phyloP scores from a whole-genome alignment of 1,284 basidiomycete genomes.

The Thecaphora frezii region DNA sequence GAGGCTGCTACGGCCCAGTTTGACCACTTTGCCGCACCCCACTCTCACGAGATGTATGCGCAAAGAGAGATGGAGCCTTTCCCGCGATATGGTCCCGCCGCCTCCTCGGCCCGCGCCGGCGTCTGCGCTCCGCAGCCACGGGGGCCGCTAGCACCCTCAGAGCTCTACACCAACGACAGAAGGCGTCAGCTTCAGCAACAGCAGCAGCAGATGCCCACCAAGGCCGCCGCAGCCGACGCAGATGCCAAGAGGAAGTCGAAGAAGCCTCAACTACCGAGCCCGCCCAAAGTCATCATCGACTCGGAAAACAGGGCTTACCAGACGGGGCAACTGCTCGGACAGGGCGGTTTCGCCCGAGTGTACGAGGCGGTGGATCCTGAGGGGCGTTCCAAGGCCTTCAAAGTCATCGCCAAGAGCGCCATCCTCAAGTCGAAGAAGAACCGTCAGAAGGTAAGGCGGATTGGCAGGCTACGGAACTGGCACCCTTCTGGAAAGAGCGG shows the following conservation, averaged over 20 bases:
- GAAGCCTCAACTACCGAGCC: slow-evolving; percentile 50
- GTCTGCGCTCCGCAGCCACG: background rate
- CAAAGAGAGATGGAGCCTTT: too few species aligned
- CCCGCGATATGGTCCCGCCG: too few species aligned
- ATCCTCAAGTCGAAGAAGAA: slow-evolving; percentile 60
- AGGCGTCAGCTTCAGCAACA: slow-evolving; percentile 14
- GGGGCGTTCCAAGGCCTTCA: slow-evolving; percentile 60
- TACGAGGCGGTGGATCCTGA: slow-evolving; percentile 53
- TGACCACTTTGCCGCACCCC: background rate
- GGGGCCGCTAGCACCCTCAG: slow-evolving; percentile 3
- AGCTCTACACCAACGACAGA: slow-evolving; percentile 5
- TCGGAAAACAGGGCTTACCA: slow-evolving; percentile 38
- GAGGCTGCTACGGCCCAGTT: background rate
- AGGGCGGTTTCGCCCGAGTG: slow-evolving; percentile 60
- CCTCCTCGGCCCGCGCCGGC: too few species aligned
- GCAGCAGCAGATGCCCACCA: slow-evolving; percentile 10
- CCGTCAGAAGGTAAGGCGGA: slow-evolving; percentile 57
- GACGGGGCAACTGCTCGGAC: slow-evolving; percentile 47
- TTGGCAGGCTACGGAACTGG: background rate
- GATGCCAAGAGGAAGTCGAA: slow-evolving; percentile 17
- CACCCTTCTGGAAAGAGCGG: too few species aligned
- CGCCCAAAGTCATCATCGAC: slow-evolving; percentile 51
- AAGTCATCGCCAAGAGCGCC: slow-evolving; percentile 61
- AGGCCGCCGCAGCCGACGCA: slow-evolving; percentile 2
- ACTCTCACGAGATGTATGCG: too few species aligned